Base-by-base conservation (phyloP, 2,329 filamentous ascomycete genomes). In the Diaporthe humulicola region DNA sequence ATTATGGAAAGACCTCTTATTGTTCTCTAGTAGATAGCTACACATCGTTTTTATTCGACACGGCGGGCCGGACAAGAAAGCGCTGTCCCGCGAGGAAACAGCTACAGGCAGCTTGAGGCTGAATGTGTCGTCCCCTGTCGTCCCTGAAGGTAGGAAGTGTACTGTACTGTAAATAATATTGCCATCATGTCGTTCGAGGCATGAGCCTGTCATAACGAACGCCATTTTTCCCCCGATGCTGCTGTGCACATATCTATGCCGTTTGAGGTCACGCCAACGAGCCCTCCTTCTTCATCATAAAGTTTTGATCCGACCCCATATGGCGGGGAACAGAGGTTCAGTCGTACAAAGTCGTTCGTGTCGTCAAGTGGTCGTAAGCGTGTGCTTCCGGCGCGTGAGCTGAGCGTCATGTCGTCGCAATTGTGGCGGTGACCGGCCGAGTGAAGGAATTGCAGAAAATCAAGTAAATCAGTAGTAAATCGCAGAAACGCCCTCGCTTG, bases 281-380 rank as follows among this genome's bases (percentile, higher is more conserved):
- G 64, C 64, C 64, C 48, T 69, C 33, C 48, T 48, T 64, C 57
- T 72, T 73, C 64, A 69, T 66, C 45, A 40, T 52, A 28, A 40
- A 54, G 19, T 50, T 64, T 73, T 60, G 33, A n/a, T 73, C 70
- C 57, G 66, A 25, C 54, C 71, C 57, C 71, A 42, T 28, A 57
- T 36, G 33, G 17, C 30, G 54, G 70, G 58, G 71, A 73, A 30
- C 36, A 73, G 64, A 52, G 57, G 33, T 64, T 72, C 75, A 77
- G 78, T 80, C 79, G 78, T 86, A 85, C 81, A 84, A 72, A 72
- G 70, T 72, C 42, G 56, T 72, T 72, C 36, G 60, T 80, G 82
- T 78, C 76, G 76, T 78, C 73, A 76, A 76, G 75, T 74, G 76
- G 78, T 80, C 77, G 64, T 78, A 77, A 80, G 74, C 66, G 73